Evolutionary conservation across 2,329 filamentous ascomycete species (phyloP).

Genomic region (Xylaria hypoxylon): DNA sequence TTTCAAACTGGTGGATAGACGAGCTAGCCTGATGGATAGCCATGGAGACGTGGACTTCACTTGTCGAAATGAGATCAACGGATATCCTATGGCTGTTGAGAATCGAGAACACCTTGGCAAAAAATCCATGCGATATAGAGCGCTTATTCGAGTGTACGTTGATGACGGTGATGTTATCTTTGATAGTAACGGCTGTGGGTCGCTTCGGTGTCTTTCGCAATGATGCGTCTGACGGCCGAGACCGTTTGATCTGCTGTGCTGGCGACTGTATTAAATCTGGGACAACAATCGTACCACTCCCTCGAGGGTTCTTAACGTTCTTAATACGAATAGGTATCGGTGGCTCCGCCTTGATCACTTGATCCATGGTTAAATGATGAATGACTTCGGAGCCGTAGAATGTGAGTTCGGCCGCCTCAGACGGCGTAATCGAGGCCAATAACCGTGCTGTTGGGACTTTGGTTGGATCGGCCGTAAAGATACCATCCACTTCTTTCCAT

Average conservation of each 20-base stretch:
- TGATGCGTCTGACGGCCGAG: slow-evolving; percentile 59
- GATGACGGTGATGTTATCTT: slow-evolving; percentile 95
- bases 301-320: slow-evolving; percentile 88
- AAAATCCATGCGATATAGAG: slow-evolving; percentile 94
- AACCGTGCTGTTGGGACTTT: slow-evolving; percentile 94
- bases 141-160: slow-evolving; percentile 99
- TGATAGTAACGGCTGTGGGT: slow-evolving; percentile 94
- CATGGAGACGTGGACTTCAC: slow-evolving; percentile 97
- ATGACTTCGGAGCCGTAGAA: slow-evolving; percentile 97
- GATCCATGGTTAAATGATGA: slow-evolving; percentile 98
- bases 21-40: slow-evolving; percentile 86
- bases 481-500: slow-evolving; percentile 99
- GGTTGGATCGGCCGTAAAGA: slow-evolving; percentile 83
- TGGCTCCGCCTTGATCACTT: slow-evolving; percentile 82
- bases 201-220: slow-evolving; percentile 73
- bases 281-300: slow-evolving; percentile 82
- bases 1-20: slow-evolving; percentile 71
- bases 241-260: slow-evolving; percentile 69
- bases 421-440: slow-evolving; percentile 88
- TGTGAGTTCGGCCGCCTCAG: slow-evolving; percentile 94
- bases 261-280: slow-evolving; percentile 73
- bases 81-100: slow-evolving; percentile 88
- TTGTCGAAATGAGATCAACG: slow-evolving; percentile 95
- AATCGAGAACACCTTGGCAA: slow-evolving; percentile 92
- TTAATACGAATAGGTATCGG: slow-evolving; percentile 90